phyloP scores from a whole-genome alignment of 2,329 filamentous ascomycete genomes.

The Penicillium sp. region DNA sequence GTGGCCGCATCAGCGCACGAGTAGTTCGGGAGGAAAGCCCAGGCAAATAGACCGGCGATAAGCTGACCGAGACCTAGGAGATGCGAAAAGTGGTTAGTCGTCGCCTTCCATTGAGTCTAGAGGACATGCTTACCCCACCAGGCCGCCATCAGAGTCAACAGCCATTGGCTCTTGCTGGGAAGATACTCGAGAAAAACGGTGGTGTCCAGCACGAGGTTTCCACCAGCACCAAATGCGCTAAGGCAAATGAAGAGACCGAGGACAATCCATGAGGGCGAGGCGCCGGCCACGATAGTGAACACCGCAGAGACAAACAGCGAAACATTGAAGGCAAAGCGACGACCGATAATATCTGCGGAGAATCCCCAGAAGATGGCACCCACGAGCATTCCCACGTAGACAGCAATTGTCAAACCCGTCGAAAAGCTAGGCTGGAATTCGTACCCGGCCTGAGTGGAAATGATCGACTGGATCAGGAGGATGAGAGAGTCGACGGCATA shows the following conservation, averaged over 20 bases:
- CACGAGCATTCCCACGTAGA: constrained; percentile 44
- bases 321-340: constrained; percentile 68
- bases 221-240: constrained; percentile 64
- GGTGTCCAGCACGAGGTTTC: constrained; percentile 64
- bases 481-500: constrained; percentile 44
- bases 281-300: constrained; percentile 65
- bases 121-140: constrained; percentile 32
- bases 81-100: background rate
- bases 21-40: constrained; percentile 52
- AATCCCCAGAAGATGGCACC: constrained; percentile 66
- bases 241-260: constrained; percentile 65
- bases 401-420: constrained; percentile 41
- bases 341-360: constrained; percentile 66
- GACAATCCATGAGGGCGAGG: constrained; percentile 65
- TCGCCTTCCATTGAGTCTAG: background rate
- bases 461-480: constrained; percentile 37
- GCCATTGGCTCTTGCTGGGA: constrained; percentile 62
- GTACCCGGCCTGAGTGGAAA: constrained; percentile 20
- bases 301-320: constrained; percentile 63
- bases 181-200: constrained; percentile 60
- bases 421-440: constrained; percentile 29
- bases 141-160: constrained; percentile 40
- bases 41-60: constrained; percentile 55
- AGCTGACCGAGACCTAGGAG: constrained; percentile 47
- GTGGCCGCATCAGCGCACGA: constrained; percentile 47